phyloP scores from a whole-genome alignment of 2,329 filamentous ascomycete species.

The Colletotrichum salicis region DNA sequence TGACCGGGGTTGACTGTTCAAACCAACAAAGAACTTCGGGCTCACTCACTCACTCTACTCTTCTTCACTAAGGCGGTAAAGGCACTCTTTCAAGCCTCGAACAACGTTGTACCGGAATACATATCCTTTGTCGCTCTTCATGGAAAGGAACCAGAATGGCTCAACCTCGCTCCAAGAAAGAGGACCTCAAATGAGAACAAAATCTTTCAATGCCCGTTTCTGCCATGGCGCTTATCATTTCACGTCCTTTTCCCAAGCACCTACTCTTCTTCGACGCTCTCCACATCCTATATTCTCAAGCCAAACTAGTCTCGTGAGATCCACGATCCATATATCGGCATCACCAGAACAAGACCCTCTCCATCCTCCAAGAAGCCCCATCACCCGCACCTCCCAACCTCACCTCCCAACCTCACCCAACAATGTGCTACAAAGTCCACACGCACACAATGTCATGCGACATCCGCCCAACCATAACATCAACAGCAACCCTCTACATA shows the following conservation, averaged over 20 bases:
- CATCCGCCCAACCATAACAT: constrained; percentile 41
- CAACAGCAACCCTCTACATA: constrained; percentile 37
- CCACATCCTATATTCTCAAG: too few relatives aligned
- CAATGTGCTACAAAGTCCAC: constrained; percentile 38
- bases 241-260: neutral
- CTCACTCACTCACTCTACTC: too few relatives aligned
- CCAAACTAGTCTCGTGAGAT: neutral
- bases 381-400: neutral
- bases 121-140: neutral
- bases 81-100: neutral
- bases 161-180: neutral
- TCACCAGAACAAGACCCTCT: neutral
- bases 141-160: too few relatives aligned
- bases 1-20: neutral
- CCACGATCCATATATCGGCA: neutral
- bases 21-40: neutral
- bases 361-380: neutral
- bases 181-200: neutral
- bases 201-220: neutral
- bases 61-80: neutral
- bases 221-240: neutral
- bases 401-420: neutral
- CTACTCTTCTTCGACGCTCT: neutral
- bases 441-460: constrained; percentile 45
- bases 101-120: neutral